Percentiles rank a stretch among this genome's conserved stretches.
Evolutionary conservation across 257 asterid genomes (phyloP).

Genomic region (Linaria vulgaris): DNA sequence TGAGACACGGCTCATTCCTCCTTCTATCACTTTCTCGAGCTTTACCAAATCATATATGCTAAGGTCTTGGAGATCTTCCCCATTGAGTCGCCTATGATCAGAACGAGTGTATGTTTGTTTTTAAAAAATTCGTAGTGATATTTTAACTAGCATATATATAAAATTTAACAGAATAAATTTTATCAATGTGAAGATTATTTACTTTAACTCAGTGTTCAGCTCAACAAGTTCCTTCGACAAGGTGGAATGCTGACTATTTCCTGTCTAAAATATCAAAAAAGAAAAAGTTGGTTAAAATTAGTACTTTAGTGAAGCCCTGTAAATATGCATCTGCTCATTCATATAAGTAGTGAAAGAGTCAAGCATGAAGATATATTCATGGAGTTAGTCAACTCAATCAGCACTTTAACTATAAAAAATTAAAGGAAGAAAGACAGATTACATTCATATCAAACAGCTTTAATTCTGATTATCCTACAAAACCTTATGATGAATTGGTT

Average conservation of each 20-base stretch:
- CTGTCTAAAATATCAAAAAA: conserved; percentile 31
- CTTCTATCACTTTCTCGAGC: conserved; percentile 61
- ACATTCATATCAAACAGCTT: too few species aligned
- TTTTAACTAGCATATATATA: background rate
- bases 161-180: too few species aligned
- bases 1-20: conserved; percentile 51
- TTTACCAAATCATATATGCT: conserved; percentile 54
- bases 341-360: background rate
- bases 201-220: conserved; percentile 61
- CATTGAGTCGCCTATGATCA: conserved; percentile 60
- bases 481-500: too few species aligned
- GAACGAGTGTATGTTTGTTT: background rate
- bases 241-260: conserved; percentile 33
- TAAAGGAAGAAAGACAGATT: too few species aligned
- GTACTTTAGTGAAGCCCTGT: background rate
- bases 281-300: background rate
- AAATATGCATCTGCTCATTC: background rate
- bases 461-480: too few species aligned
- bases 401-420: too few species aligned
- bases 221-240: conserved; percentile 45
- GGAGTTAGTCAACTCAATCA: background rate
- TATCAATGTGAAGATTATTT: conserved; percentile 9
- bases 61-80: conserved; percentile 76
- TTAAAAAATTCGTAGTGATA: too few species aligned
- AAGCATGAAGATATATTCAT: background rate